Percentiles rank a stretch among this genome's conserved stretches.
phyloP scores from a whole-genome alignment of 1,284 basidiomycete genomes.

The Erythrobasidium hasegawianum region DNA sequence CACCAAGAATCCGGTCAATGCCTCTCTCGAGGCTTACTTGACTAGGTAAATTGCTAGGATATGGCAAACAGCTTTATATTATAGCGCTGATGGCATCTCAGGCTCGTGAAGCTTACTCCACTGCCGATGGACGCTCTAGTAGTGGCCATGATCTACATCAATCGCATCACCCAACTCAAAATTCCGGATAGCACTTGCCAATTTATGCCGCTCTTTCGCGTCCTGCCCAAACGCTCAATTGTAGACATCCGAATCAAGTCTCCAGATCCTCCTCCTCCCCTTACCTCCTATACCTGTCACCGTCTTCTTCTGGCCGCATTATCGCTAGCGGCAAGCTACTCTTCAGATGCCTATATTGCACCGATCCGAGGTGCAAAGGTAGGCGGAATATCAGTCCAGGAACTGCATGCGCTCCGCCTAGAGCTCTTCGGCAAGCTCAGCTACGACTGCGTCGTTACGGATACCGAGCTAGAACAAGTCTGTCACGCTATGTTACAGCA shows the following conservation, averaged over 20 bases:
- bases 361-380: constrained; percentile 20
- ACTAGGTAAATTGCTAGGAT: constrained; percentile 4
- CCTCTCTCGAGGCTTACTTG: constrained; percentile 17
- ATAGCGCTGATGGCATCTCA: neutral
- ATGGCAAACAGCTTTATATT: neutral
- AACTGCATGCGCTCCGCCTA: constrained; percentile 11
- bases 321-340: constrained; percentile 22
- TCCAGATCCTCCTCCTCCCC: constrained; percentile 10
- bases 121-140: constrained; percentile 25
- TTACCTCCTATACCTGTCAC: constrained; percentile 20
- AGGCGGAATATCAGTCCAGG: constrained; percentile 13
- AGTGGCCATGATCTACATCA: constrained; percentile 24
- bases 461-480: constrained; percentile 10
- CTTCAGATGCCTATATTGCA: constrained; percentile 22
- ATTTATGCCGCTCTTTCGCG: neutral
- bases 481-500: constrained; percentile 8
- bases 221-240: neutral
- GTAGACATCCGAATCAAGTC: neutral
- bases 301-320: constrained; percentile 20
- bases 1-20: constrained; percentile 7
- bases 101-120: constrained; percentile 21
- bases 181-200: neutral
- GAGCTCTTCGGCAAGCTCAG: constrained; percentile 18
- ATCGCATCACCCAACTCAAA: constrained; percentile 24
- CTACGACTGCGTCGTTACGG: constrained; percentile 5